Evolutionary conservation across 2,329 filamentous ascomycete species (phyloP), one percentile per base, ranked within the genome.

Genomic region (Teratosphaeria destructans): DNA sequence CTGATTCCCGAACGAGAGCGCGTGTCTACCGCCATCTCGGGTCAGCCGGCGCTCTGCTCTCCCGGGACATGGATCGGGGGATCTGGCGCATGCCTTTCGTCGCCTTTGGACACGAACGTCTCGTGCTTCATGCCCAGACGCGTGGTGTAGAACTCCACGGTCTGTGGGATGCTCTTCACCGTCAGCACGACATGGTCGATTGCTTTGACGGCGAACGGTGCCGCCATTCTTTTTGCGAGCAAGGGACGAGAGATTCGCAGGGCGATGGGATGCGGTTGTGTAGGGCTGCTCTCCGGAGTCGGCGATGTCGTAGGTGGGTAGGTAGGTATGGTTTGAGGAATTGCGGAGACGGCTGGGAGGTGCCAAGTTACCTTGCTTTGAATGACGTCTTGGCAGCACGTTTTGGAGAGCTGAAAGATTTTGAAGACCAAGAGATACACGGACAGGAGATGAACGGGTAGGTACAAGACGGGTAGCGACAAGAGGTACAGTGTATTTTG

Each of bases 121-220:
- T 81, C 78, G 34, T 79, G 74, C 56, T 74, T 75, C 83, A 86
- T 86, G 58, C 83, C 83, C 1, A 85, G 76, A 59, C 79, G 73
- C 3, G 73, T 73, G 1, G 76, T 77, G 72, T 85, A 86, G 76
- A 83, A 86, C 39, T 73, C 65, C 34, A 79, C 73, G 0, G 81
- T 83, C 10, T 72, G 72, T 5, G 75, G 68, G 4, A 85, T 75
- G 59, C 77, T 77, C 47, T 74, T 73, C 61, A 82, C 82, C 1
- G 83, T 86, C 19, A 86, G 75, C 61, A 86, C 83, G 8, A 86
- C 71, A 64, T 86, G 83, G 69, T 86, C 83, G 14, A 86, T 73
- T 8, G 81, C 78, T 59, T 71, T 68, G 54, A 74, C 69, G 6
- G 67, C 60, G 57, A 71, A 66, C 5, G 43, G 43, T 49, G 43